These are phyloP conservation scores for Magnaporthiopsis incrustans DNA, from an alignment of 2,329 filamentous ascomycete species.

Conservation along the genomic window DNA sequence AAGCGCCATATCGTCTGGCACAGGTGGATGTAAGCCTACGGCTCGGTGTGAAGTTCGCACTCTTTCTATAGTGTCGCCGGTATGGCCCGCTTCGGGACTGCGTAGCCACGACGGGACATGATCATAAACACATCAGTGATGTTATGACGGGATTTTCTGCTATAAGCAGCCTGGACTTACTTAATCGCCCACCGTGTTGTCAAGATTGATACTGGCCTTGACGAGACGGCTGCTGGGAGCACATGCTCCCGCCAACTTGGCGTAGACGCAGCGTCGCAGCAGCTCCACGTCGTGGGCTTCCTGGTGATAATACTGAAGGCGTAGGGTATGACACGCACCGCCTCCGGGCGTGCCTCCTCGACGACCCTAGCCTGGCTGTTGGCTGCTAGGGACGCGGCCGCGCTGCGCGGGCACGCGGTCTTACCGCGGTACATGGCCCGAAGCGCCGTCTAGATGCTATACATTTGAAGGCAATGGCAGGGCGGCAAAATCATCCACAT, in stretches of 20 bases:
- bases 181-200: too few species aligned
- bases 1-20: slow-evolving; percentile 26
- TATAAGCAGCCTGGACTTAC: too few species aligned
- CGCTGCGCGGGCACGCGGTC: slow-evolving; percentile 28
- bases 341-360: slow-evolving; percentile 31
- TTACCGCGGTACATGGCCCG: slow-evolving; percentile 35
- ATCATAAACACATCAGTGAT: too few species aligned
- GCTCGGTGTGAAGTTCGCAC: slow-evolving; percentile 27
- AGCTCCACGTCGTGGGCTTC: slow-evolving; percentile 38
- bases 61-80: slow-evolving; percentile 30
- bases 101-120: too few species aligned
- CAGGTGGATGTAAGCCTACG: slow-evolving; percentile 34
- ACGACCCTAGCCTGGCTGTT: slow-evolving; percentile 32
- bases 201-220: slow-evolving; percentile 9
- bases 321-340: slow-evolving; percentile 50
- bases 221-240: slow-evolving; percentile 44
- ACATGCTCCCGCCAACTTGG: slow-evolving; percentile 42
- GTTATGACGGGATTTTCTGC: too few species aligned
- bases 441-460: slow-evolving; percentile 31
- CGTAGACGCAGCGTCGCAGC: slow-evolving; percentile 33
- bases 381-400: slow-evolving; percentile 31
- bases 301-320: slow-evolving; percentile 49
- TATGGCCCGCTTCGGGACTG: slow-evolving; percentile 34
- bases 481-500: slow-evolving; percentile 31
- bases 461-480: slow-evolving; percentile 34